Percentiles rank a stretch among this genome's conserved stretches.
Evolutionary conservation across 2,329 filamentous ascomycete species (phyloP).

Genomic region (Scedosporium apiospermum): DNA sequence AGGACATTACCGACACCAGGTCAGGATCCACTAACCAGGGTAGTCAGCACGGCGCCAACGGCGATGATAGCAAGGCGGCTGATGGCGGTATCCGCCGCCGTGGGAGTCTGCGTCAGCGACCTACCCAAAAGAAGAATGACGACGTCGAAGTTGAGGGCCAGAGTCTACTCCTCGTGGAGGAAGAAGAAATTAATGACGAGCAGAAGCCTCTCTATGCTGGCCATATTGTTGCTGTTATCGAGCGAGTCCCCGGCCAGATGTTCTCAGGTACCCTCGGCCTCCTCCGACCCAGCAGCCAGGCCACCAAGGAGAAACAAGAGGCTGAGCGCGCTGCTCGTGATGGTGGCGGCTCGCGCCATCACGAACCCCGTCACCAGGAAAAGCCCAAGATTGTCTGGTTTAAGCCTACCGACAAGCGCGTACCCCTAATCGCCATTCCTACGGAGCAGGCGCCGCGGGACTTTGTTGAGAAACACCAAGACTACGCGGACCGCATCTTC

Average conservation of each 20-base stretch:
- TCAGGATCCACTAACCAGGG: slow-evolving; percentile 66
- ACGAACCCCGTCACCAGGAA: slow-evolving; percentile 74
- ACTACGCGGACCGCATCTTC: slow-evolving; percentile 96
- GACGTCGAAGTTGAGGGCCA: slow-evolving; percentile 98
- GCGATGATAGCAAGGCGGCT: slow-evolving; percentile 50
- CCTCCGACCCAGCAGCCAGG: slow-evolving; percentile 91
- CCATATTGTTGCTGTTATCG: slow-evolving; percentile 93
- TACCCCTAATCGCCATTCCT: slow-evolving; percentile 93
- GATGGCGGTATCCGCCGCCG: slow-evolving; percentile 87
- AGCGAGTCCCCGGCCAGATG: slow-evolving; percentile 96
- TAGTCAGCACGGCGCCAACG: slow-evolving; percentile 51
- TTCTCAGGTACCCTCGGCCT: slow-evolving; percentile 94
- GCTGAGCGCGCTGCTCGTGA: slow-evolving; percentile 89
- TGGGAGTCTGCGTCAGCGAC: slow-evolving; percentile 90
- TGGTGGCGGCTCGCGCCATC: slow-evolving; percentile 58
- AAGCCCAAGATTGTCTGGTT: slow-evolving; percentile 99
- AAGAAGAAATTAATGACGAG: slow-evolving; percentile 97
- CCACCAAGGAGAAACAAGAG: slow-evolving; percentile 98
- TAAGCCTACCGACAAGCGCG: slow-evolving; percentile 98
- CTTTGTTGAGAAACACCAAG: slow-evolving; percentile 97
- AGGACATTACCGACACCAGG: slow-evolving; percentile 92
- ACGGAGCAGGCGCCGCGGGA: slow-evolving; percentile 96
- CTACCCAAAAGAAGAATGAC: slow-evolving; percentile 99
- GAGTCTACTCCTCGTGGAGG: slow-evolving; percentile 90
- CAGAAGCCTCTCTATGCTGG: slow-evolving; percentile 96